phyloP scores from a whole-genome alignment of 345 rosid species.

The Eucalyptus dawsonii region DNA sequence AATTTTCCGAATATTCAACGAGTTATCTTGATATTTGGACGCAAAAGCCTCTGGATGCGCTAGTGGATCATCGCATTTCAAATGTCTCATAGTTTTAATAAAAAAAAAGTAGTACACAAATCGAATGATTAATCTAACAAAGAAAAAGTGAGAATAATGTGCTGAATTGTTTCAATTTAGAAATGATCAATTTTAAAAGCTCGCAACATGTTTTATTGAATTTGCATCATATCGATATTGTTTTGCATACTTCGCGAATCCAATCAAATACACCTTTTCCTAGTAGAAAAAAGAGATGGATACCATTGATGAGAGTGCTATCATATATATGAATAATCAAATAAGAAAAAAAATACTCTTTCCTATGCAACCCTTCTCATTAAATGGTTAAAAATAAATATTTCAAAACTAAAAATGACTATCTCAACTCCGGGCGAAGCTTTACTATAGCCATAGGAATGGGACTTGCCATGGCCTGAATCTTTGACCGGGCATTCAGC shows the following conservation, averaged over 20 bases:
- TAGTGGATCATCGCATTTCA: too few relatives aligned
- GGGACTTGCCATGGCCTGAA: background rate
- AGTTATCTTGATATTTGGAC: too few relatives aligned
- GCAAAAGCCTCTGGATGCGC: accelerated
- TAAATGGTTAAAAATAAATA: background rate
- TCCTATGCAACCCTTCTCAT: background rate
- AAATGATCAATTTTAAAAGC: background rate
- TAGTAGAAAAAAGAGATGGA: background rate
- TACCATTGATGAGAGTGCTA: background rate
- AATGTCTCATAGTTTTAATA: background rate
- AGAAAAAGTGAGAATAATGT: background rate
- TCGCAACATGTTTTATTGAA: background rate
- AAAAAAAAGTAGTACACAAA: background rate
- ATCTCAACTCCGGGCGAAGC: background rate
- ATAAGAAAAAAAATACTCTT: background rate
- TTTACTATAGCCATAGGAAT: background rate
- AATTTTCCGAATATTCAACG: background rate
- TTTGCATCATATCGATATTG: background rate
- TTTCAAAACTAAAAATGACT: background rate
- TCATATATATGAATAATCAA: background rate
- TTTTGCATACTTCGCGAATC: accelerated
- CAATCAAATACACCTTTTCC: background rate
- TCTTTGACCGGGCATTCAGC: background rate
- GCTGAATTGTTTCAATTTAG: background rate
- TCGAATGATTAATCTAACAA: background rate